Conservation (phyloP, 441 rosid species). For the Corymbia citriodora region DNA sequence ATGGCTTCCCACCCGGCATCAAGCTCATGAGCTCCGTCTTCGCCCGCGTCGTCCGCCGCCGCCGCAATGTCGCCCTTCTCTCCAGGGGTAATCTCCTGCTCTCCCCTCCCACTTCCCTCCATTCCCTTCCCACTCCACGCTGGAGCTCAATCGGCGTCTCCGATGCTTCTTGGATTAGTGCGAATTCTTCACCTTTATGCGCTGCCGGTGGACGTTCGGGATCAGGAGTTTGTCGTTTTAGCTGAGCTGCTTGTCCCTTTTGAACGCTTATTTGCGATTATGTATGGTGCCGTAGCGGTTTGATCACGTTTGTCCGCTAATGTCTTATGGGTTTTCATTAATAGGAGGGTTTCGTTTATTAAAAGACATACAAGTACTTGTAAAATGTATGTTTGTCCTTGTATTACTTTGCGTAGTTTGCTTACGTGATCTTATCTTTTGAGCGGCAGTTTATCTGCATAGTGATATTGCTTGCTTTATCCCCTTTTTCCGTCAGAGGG, state of each 20-base stretch:
- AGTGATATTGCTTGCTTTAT: not conserved
- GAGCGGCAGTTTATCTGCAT: not conserved
- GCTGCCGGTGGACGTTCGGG: not conserved
- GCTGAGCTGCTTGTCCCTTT: not conserved
- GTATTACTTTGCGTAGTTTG: not conserved
- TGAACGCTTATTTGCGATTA: not conserved
- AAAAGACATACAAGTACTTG: too few species aligned
- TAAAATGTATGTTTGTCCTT: not conserved
- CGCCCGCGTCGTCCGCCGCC: slow-evolving; percentile 43
- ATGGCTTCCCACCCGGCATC: slow-evolving; percentile 2
- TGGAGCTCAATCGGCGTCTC: not conserved
- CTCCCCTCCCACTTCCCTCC: not conserved
- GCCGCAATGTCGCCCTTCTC: slow-evolving; percentile 28
- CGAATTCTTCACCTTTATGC: not conserved
- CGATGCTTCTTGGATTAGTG: not conserved
- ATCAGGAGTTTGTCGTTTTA: not conserved
- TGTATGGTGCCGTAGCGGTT: not conserved
- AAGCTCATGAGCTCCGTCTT: slow-evolving; percentile 65
- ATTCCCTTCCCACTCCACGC: not conserved
- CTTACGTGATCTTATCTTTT: not conserved
- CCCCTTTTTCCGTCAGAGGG: not conserved
- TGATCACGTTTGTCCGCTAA: not conserved
- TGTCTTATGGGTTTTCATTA: not conserved
- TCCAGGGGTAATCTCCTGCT: slow-evolving; percentile 23
- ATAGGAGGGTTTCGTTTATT: not conserved